Evolutionary conservation across 2,329 filamentous ascomycete species (phyloP).

Genomic region (Myriosclerotinia scirpicola): DNA sequence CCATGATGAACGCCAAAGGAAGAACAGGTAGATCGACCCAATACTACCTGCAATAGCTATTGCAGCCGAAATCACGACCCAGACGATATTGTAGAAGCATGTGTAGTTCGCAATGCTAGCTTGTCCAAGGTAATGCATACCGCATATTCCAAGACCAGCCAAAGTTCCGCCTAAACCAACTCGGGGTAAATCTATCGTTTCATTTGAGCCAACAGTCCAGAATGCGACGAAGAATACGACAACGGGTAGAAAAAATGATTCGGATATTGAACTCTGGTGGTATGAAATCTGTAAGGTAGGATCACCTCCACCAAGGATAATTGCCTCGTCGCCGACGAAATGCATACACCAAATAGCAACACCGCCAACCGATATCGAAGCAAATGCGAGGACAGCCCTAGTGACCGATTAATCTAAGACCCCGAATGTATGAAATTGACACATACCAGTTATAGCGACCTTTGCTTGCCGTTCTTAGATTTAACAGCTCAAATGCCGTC

Average conservation of each 20-base stretch:
- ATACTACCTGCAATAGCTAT: constrained; percentile 74
- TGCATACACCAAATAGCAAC: constrained; percentile 78
- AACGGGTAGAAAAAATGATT: constrained; percentile 80
- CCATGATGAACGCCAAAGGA: constrained; percentile 73
- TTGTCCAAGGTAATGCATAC: constrained; percentile 89
- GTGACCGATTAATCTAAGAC: not conserved
- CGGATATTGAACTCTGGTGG: constrained; percentile 66
- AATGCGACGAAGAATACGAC: constrained; percentile 73
- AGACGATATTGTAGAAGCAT: constrained; percentile 58
- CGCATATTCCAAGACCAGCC: constrained; percentile 73
- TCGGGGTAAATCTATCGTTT: constrained; percentile 57
- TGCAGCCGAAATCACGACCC: constrained; percentile 64
- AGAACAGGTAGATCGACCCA: constrained; percentile 70
- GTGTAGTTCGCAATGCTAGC: constrained; percentile 76
- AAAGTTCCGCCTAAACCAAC: constrained; percentile 64
- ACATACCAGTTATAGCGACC: constrained; percentile 69
- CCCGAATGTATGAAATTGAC: not conserved
- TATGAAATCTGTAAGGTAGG: constrained; percentile 70
- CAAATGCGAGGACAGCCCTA: constrained; percentile 62
- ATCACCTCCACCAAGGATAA: constrained; percentile 65
- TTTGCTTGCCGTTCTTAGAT: constrained; percentile 68
- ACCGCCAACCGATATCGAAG: constrained; percentile 70
- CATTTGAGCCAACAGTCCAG: constrained; percentile 62
- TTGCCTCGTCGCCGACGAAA: constrained; percentile 79
- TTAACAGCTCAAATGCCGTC: constrained; percentile 79